Base-by-base conservation (phyloP, 2,329 filamentous ascomycete genomes). In the Hypomyces perniciosus region DNA sequence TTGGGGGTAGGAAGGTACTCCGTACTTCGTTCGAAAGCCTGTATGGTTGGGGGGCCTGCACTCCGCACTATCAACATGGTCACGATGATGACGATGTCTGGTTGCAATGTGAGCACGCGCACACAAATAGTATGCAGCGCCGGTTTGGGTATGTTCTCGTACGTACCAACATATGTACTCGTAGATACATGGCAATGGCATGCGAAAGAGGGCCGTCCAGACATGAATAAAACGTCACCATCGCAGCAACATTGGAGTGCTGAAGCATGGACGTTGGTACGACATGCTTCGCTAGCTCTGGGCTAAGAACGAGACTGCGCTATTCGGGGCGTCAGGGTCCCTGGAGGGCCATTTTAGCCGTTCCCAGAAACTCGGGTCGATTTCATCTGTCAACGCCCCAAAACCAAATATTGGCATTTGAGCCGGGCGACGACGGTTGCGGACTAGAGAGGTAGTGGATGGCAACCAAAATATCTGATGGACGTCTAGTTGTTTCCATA, bases 351-450 rank as follows among this genome's bases (percentile, higher is more conserved):
- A 58, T 64, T 65, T 67, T 71, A 71, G 68, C 66, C 65, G 61
- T 61, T 69, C 65, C 68, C 68, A 61, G 61, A 62, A 59, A 58
- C 56, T 62, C 59, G 68, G 68, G 65, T 69, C 68, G 62, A 62
- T 63, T 50, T 63, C 62, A 67, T 66, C 66, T 66, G 60, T 64
- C 61, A 62, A 60, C 59, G 62, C 61, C 62, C 48, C 43, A 34
- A 51, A 46, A 37, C 35, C 43, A 39, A 35, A 50, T 20, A n/a
- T 28, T 35, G 10, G 9, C 37, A 44, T 34, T 27, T 12, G 33
- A 50, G 34, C 28, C 28, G 30, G 47, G 28, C 31, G 34, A 38
- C 33, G 47, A 44, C 26, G 26, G 27, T 29, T 13, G 31, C 13
- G 28, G 6, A 2, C 29, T 9, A 26, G n/a, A 29, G 26, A 46